Percentiles rank a stretch among this genome's conserved stretches.
phyloP scores from a whole-genome alignment of 2,329 filamentous ascomycete genomes.

The Colletotrichum plurivorum region DNA sequence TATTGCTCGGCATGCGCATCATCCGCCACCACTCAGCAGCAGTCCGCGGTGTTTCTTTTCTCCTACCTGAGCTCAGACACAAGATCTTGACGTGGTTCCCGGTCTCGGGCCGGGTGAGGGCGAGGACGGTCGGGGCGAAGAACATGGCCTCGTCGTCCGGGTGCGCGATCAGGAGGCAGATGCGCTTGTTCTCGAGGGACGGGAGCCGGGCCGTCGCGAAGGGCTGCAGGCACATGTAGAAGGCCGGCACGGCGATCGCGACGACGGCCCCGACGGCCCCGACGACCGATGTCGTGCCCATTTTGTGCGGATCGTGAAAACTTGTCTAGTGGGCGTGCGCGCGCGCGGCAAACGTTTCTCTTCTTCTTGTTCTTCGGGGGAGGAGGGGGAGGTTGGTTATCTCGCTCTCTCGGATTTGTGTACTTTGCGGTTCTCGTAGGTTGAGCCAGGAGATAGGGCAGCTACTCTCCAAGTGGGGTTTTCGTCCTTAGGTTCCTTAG shows the following conservation, averaged over 20 bases:
- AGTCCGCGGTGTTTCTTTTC: constrained; percentile 40
- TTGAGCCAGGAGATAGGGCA: too few species aligned
- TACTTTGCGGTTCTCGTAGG: too few species aligned
- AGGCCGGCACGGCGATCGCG: constrained; percentile 60
- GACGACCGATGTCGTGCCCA: constrained; percentile 43
- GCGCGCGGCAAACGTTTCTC: too few species aligned
- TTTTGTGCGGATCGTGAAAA: constrained; percentile 30
- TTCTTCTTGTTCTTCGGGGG: too few species aligned
- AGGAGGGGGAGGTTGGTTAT: too few species aligned
- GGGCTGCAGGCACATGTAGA: constrained; percentile 67
- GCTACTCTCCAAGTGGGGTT: too few species aligned
- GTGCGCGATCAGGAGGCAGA: constrained; percentile 94
- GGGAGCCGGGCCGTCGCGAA: constrained; percentile 71
- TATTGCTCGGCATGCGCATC: background rate
- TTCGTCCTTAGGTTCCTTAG: too few species aligned
- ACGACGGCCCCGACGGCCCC: constrained; percentile 50
- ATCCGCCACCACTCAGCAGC: background rate
- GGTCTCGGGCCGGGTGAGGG: constrained; percentile 83
- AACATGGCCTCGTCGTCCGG: constrained; percentile 99
- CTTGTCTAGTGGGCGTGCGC: too few species aligned
- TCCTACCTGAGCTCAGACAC: constrained; percentile 85
- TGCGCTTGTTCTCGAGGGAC: constrained; percentile 82
- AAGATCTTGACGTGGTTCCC: constrained; percentile 96
- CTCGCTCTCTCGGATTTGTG: too few species aligned
- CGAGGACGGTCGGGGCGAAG: constrained; percentile 89